phyloP scores from a whole-genome alignment of 108 stramenopile genomes.

The Nitzschia sp. region DNA sequence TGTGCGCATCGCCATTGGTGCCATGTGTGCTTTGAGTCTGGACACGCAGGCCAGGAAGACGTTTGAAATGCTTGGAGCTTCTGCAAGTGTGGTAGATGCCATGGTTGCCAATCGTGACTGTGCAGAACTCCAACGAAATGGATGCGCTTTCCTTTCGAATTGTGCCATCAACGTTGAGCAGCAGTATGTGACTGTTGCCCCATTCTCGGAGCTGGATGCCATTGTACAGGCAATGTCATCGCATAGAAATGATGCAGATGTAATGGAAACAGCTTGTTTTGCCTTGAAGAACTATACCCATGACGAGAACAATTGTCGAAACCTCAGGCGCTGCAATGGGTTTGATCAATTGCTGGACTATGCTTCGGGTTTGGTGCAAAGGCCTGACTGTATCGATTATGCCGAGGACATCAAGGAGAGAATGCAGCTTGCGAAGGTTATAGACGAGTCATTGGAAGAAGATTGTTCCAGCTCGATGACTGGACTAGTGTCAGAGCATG shows the following conservation, averaged over 20 bases:
- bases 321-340: conserved; percentile 17
- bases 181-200: conserved; percentile 31
- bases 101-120: conserved; percentile 29
- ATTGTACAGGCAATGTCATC: conserved; percentile 24
- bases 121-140: conserved; percentile 38
- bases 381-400: conserved; percentile 11
- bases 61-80: conserved; percentile 8
- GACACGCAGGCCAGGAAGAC: conserved; percentile 16
- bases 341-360: conserved; percentile 19
- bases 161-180: conserved; percentile 35
- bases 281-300: conserved; percentile 47
- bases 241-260: conserved; percentile 25
- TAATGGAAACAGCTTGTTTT: conserved; percentile 38
- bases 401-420: conserved; percentile 27
- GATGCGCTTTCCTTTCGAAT: conserved; percentile 42
- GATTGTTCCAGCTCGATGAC: conserved; percentile 1
- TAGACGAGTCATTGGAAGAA: conserved; percentile 40
- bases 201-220: conserved; percentile 18
- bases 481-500: background rate
- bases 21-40: conserved; percentile 20
- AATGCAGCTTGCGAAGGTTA: conserved; percentile 19
- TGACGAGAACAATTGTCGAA: conserved; percentile 42
- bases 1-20: conserved; percentile 7
- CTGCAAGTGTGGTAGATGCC: conserved; percentile 14
- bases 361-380: conserved; percentile 10